phyloP scores from a whole-genome alignment of 73 alveolate genomes.

The Symbiodinium pilosum region DNA sequence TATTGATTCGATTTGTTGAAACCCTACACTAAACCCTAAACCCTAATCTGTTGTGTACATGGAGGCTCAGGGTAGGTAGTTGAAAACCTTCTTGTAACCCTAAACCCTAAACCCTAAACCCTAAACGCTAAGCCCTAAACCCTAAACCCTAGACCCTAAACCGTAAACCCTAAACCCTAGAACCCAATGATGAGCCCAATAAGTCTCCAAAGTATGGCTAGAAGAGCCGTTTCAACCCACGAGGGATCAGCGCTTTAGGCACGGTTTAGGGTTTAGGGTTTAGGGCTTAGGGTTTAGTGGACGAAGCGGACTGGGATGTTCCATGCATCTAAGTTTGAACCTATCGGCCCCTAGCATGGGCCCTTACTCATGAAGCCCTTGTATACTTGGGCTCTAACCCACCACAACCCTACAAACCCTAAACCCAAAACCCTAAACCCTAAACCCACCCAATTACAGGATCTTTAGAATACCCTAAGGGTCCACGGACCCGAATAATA shows the following conservation, averaged over 20 bases:
- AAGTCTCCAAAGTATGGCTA: neutral
- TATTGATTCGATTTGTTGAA: too few relatives aligned
- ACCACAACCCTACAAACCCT: neutral
- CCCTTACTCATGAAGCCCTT: neutral
- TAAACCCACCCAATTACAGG: too few relatives aligned
- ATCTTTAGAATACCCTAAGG: too few relatives aligned
- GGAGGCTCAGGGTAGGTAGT: neutral
- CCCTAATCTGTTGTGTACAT: neutral
- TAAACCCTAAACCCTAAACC: neutral
- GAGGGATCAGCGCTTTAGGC: too few relatives aligned
- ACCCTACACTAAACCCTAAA: too few relatives aligned
- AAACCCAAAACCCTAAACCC: neutral
- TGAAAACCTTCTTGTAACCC: neutral
- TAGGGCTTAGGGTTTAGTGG: too few relatives aligned
- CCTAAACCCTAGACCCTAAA: neutral
- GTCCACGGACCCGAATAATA: too few relatives aligned
- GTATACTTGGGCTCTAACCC: neutral
- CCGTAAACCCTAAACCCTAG: neutral
- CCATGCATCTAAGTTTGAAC: too few relatives aligned
- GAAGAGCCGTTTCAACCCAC: neutral
- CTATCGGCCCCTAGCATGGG: too few relatives aligned
- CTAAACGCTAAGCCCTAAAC: neutral
- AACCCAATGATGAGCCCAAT: neutral
- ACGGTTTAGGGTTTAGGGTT: too few relatives aligned
- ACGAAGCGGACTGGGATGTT: too few relatives aligned